Percentiles rank a stretch among this genome's conserved stretches.
These are phyloP conservation scores for Endoconidiophora laricicola DNA, from an alignment of 2,329 filamentous ascomycete species.

Conservation along the genomic window DNA sequence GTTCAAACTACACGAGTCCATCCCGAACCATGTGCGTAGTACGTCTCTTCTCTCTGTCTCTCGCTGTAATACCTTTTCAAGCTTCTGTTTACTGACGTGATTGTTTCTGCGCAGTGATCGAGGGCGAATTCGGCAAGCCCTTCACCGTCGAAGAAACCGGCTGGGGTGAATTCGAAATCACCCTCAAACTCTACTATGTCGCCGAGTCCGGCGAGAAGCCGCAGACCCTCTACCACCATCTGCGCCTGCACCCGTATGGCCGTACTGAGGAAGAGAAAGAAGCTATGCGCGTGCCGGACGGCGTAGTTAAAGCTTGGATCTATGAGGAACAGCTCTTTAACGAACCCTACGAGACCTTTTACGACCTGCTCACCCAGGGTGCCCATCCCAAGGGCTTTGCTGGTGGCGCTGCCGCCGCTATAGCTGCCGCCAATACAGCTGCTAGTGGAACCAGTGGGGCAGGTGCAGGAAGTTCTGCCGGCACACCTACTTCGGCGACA, in stretches of 20 bases:
- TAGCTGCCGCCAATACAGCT: conserved; percentile 11
- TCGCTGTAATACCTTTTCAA: background rate
- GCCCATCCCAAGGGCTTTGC: conserved; percentile 35
- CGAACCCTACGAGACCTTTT: conserved; percentile 86
- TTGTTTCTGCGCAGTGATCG: conserved; percentile 36
- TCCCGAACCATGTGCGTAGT: conserved; percentile 76
- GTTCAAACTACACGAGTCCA: conserved; percentile 96
- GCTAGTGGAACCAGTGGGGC: conserved; percentile 5
- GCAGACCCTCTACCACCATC: conserved; percentile 83
- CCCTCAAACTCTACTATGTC: conserved; percentile 85
- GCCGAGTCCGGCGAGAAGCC: conserved; percentile 82
- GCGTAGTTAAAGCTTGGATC: conserved; percentile 57
- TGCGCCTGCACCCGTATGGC: conserved; percentile 82
- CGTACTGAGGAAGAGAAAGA: conserved; percentile 59
- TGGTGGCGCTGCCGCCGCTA: conserved; percentile 14
- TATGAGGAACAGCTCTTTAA: conserved; percentile 96
- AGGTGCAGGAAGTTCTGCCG: conserved; percentile 14
- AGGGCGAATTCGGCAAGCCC: conserved; percentile 47
- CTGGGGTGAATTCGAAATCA: conserved; percentile 96
- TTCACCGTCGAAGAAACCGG: conserved; percentile 86
- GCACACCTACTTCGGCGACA: too few relatives aligned
- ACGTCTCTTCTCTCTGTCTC: background rate
- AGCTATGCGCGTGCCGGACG: conserved; percentile 38
- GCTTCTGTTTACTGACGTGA: background rate
- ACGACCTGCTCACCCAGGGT: conserved; percentile 66